Percentiles rank a stretch among this genome's conserved stretches.
Conservation (phyloP, 345 rosid species). For the Erysimum cheiranthoides region DNA sequence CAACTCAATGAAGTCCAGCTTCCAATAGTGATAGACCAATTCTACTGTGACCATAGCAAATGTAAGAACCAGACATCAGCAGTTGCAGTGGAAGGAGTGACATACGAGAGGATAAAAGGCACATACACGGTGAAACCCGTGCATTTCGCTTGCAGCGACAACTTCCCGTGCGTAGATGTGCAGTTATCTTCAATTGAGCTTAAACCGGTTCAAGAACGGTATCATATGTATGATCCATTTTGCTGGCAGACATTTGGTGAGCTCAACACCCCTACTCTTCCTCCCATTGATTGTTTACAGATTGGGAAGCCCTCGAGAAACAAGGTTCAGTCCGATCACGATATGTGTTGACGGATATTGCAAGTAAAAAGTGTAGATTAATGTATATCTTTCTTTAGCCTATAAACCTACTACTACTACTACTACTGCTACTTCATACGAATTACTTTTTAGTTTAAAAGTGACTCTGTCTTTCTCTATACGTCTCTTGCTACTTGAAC, state of each 20-base stretch:
- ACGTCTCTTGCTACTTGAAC: slow-evolving; percentile 17
- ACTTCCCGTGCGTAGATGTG: slow-evolving; percentile 79
- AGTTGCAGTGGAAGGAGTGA: slow-evolving; percentile 90
- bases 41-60: slow-evolving; percentile 78
- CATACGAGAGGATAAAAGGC: slow-evolving; percentile 75
- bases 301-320: slow-evolving; percentile 85
- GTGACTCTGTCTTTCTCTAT: not conserved
- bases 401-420: slow-evolving; percentile 12
- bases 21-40: slow-evolving; percentile 89
- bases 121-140: slow-evolving; percentile 89
- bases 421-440: slow-evolving; percentile 33
- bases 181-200: slow-evolving; percentile 71
- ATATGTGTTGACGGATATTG: slow-evolving; percentile 58
- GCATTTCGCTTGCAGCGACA: slow-evolving; percentile 93
- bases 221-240: slow-evolving; percentile 80
- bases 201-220: slow-evolving; percentile 71
- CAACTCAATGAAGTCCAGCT: slow-evolving; percentile 87
- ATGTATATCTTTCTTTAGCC: slow-evolving; percentile 44
- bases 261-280: slow-evolving; percentile 79
- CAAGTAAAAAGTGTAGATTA: slow-evolving; percentile 27
- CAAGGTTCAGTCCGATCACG: slow-evolving; percentile 63
- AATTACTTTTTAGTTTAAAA: slow-evolving; percentile 28
- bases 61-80: slow-evolving; percentile 91
- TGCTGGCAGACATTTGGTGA: slow-evolving; percentile 96
- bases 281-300: slow-evolving; percentile 87